A percentile compares a stretch with the other conserved stretches of the same genome.
These are phyloP conservation scores for Fragaria iinumae DNA, from an alignment of 306 rosid species.

Conservation along the genomic window DNA sequence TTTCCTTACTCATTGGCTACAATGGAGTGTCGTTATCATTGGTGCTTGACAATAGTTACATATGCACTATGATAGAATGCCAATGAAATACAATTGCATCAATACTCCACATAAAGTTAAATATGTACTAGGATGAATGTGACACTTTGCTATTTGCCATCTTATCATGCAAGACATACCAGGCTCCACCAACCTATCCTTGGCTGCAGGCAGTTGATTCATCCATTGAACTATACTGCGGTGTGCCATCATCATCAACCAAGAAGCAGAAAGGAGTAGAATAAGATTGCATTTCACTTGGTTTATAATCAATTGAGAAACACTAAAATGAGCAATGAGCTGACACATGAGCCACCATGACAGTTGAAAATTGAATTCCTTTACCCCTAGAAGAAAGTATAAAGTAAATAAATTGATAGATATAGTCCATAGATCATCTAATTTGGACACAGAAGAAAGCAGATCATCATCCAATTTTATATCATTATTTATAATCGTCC, in stretches of 20 bases:
- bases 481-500: conserved; percentile 11
- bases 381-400: not conserved
- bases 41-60: not conserved
- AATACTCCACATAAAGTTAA: not conserved
- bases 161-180: conserved; percentile 12
- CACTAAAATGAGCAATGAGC: not conserved
- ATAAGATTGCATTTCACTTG: not conserved
- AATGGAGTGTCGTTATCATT: not conserved
- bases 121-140: not conserved
- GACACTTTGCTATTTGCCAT: not conserved
- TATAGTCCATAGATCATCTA: not conserved
- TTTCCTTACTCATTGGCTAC: not conserved
- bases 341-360: conserved; percentile 14
- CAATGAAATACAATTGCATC: not conserved
- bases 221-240: not conserved
- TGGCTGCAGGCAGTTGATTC: not conserved
- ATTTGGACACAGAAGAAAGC: not conserved
- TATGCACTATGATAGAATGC: not conserved
- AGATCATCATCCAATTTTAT: conserved; percentile 17
- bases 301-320: not conserved
- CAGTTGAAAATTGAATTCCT: not conserved
- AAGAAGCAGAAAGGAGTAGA: not conserved
- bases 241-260: conserved; percentile 5
- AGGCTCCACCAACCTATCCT: conserved; percentile 6
- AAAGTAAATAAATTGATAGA: not conserved